Evolutionary conservation across 176 grass and related monocot species (phyloP).

Genomic region (barley (Hordeum vulgare)): DNA sequence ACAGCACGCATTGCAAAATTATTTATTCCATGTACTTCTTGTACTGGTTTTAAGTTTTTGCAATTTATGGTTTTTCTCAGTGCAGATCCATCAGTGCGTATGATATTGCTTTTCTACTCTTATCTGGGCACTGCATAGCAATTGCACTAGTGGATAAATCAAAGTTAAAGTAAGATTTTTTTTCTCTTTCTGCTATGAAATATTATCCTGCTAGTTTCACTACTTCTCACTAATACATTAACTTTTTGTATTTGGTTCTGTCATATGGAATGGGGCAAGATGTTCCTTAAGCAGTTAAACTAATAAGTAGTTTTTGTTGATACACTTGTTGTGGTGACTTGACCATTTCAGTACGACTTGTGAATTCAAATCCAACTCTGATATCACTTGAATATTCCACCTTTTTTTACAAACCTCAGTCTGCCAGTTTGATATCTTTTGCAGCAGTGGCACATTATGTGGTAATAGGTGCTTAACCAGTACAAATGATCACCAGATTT

Average conservation of each 20-base stretch:
- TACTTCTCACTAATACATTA: background rate
- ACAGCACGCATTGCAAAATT: background rate
- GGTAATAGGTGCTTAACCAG: background rate
- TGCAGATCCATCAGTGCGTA: constrained; percentile 81
- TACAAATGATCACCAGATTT: background rate
- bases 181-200: background rate
- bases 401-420: background rate
- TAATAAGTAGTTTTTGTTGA: background rate
- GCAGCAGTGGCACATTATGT: background rate
- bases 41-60: constrained; percentile 33
- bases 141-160: constrained; percentile 96
- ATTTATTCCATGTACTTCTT: background rate
- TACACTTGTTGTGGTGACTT: background rate
- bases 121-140: constrained; percentile 75
- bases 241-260: background rate
- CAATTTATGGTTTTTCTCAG: constrained; percentile 56
- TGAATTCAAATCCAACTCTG: background rate
- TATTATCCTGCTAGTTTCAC: background rate
- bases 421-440: background rate
- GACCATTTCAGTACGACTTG: background rate
- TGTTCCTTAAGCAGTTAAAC: background rate
- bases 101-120: constrained; percentile 77
- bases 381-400: background rate
- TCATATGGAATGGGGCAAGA: background rate
- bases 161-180: constrained; percentile 64